Percentiles rank a stretch among this genome's conserved stretches.
Evolutionary conservation across 164 flowering plant genomes (phyloP).

Genomic region (Magnolia changhungtana): DNA sequence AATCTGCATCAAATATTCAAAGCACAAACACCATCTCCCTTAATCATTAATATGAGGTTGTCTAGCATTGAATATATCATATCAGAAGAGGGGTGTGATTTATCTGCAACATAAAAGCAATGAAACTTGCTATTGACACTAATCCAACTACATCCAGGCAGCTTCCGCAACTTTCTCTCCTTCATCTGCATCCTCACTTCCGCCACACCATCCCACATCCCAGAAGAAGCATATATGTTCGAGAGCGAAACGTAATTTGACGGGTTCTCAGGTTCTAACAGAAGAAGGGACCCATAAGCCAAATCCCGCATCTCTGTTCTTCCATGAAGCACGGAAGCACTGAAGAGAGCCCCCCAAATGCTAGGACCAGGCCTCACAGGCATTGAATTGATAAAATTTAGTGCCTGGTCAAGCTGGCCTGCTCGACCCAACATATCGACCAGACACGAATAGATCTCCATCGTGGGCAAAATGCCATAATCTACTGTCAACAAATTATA

Average conservation of each 20-base stretch:
- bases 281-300: conserved; percentile 47
- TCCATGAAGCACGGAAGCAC: conserved; percentile 49
- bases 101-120: conserved; percentile 58
- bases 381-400: conserved; percentile 53
- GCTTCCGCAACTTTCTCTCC: conserved; percentile 47
- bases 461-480: conserved; percentile 40
- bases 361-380: conserved; percentile 61
- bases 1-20: conserved; percentile 10
- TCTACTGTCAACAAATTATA: conserved; percentile 28
- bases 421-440: conserved; percentile 67
- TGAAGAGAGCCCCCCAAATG: conserved; percentile 66
- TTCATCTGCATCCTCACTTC: conserved; percentile 55
- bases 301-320: conserved; percentile 47
- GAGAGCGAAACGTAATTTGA: conserved; percentile 65
- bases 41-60: conserved; percentile 38
- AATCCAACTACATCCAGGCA: conserved; percentile 85
- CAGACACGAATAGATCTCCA: conserved; percentile 65
- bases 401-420: conserved; percentile 57
- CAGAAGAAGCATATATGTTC: conserved; percentile 55
- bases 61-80: conserved; percentile 44
- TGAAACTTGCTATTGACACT: conserved; percentile 38
- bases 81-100: conserved; percentile 41
- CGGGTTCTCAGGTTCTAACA: conserved; percentile 62
- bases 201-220: conserved; percentile 64
- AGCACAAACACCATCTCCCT: conserved; percentile 23